Evolutionary conservation across 2,329 filamentous ascomycete species (phyloP).

Genomic region (Diaporthe australafricana): DNA sequence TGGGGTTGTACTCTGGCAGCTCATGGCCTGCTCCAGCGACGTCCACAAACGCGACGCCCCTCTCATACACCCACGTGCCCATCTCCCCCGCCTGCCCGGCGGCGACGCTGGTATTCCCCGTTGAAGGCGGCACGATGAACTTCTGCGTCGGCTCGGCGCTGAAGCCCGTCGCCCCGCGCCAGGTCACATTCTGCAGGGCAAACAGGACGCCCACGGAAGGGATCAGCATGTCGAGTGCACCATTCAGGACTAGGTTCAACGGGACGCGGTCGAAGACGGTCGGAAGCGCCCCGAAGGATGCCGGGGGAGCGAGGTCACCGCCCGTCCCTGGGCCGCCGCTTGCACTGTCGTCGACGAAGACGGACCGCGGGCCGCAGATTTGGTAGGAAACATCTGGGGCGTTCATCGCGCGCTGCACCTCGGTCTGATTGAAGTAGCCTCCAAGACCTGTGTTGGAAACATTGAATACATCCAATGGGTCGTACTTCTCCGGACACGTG

Average conservation of each 20-base stretch:
- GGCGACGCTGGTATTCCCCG: constrained; percentile 47
- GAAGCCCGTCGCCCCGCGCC: constrained; percentile 79
- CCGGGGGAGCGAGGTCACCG: constrained; percentile 63
- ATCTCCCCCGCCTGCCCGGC: constrained; percentile 35
- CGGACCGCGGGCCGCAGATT: constrained; percentile 40
- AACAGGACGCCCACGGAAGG: constrained; percentile 79
- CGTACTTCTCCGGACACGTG: constrained; percentile 71
- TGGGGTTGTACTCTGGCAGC: constrained; percentile 27
- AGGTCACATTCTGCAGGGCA: constrained; percentile 85
- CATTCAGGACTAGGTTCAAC: constrained; percentile 80
- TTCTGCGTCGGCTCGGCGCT: constrained; percentile 67
- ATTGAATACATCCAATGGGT: constrained; percentile 72
- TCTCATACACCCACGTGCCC: constrained; percentile 26
- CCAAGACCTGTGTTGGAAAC: constrained; percentile 64
- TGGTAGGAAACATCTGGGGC: constrained; percentile 54
- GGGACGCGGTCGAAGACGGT: constrained; percentile 79
- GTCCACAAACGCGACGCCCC: constrained; percentile 38
- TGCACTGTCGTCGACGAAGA: constrained; percentile 46
- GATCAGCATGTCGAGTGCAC: constrained; percentile 76
- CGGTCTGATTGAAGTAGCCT: constrained; percentile 75
- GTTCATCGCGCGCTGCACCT: constrained; percentile 80
- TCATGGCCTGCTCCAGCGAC: constrained; percentile 31
- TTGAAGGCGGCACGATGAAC: constrained; percentile 76
- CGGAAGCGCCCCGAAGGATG: constrained; percentile 70
- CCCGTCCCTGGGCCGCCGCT: constrained; percentile 43